These are phyloP conservation scores for Annona cherimola DNA, from an alignment of 164 flowering plant genomes.

Conservation along the genomic window DNA sequence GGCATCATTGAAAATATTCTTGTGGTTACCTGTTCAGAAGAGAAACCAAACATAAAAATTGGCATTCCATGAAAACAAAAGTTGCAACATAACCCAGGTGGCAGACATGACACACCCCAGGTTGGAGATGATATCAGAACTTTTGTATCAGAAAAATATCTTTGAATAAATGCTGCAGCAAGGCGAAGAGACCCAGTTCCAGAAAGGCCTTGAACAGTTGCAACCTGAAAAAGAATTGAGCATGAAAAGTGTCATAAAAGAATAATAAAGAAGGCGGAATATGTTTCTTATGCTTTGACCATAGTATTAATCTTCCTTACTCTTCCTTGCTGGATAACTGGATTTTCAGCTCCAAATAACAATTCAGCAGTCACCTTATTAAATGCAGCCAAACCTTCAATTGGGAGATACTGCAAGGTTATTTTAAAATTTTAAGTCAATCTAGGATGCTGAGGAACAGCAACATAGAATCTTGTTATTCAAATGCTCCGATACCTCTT, in stretches of 20 bases:
- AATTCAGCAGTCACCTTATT: conserved; percentile 89
- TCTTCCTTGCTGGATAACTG: conserved; percentile 64
- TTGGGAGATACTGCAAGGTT: conserved; percentile 86
- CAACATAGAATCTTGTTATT: not conserved
- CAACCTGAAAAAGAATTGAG: conserved; percentile 46
- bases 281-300: not conserved
- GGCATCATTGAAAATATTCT: conserved; percentile 97
- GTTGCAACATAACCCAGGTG: conserved; percentile 10
- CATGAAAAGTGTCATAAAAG: not conserved
- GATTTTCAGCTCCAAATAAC: conserved; percentile 82
- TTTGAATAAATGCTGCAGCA: conserved; percentile 85
- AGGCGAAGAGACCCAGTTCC: conserved; percentile 98
- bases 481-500: conserved; percentile 61
- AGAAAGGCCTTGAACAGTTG: conserved; percentile 97
- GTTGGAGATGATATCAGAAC: conserved; percentile 93
- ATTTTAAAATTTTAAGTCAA: not conserved
- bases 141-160: conserved; percentile 90
- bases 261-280: not conserved
- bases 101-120: conserved; percentile 63
- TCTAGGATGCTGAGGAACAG: conserved; percentile 2
- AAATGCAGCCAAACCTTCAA: conserved; percentile 96
- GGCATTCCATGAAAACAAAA: not conserved
- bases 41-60: not conserved
- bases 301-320: conserved; percentile 35
- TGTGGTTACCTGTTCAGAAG: conserved; percentile 77